Percentiles rank a stretch among this genome's conserved stretches.
These are phyloP conservation scores for Aaosphaeria arxii DNA, from an alignment of 2,329 filamentous ascomycete genomes.

Conservation along the genomic window DNA sequence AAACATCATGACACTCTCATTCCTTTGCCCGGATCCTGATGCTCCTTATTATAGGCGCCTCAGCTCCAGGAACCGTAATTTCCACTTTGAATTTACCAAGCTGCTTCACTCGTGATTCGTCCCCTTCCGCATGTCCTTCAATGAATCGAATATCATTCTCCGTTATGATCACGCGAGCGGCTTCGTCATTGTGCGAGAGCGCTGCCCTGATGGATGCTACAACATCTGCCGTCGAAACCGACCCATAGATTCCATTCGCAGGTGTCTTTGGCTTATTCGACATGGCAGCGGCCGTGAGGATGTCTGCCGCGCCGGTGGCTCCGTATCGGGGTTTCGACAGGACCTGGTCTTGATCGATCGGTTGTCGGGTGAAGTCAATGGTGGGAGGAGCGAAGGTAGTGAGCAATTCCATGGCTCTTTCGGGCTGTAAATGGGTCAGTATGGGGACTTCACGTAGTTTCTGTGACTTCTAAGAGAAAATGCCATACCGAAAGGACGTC, in stretches of 20 bases:
- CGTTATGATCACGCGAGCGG: conserved; percentile 47
- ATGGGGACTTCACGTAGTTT: neutral
- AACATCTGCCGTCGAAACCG: conserved; percentile 54
- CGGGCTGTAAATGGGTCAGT: conserved; percentile 34
- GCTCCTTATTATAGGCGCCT: conserved; percentile 29
- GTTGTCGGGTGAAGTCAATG: conserved; percentile 48
- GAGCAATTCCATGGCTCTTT: conserved; percentile 47
- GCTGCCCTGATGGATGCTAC: conserved; percentile 46
- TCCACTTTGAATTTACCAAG: conserved; percentile 53
- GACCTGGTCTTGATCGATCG: conserved; percentile 36
- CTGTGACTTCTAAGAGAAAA: neutral
- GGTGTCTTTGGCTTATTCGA: conserved; percentile 21
- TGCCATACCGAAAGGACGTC: conserved; percentile 38
- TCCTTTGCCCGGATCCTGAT: conserved; percentile 32
- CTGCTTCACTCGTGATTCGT: conserved; percentile 49
- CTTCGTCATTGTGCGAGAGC: conserved; percentile 52
- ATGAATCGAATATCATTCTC: conserved; percentile 53
- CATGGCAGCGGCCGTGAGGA: conserved; percentile 33
- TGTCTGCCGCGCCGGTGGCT: conserved; percentile 33
- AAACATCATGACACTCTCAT: conserved; percentile 4
- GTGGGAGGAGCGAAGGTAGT: conserved; percentile 45
- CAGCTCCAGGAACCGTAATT: conserved; percentile 49
- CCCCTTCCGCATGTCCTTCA: conserved; percentile 31
- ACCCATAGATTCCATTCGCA: conserved; percentile 48
- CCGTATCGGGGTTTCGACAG: conserved; percentile 24